phyloP scores from a whole-genome alignment of 1,284 basidiomycete species.

The Abortiporus biennis region DNA sequence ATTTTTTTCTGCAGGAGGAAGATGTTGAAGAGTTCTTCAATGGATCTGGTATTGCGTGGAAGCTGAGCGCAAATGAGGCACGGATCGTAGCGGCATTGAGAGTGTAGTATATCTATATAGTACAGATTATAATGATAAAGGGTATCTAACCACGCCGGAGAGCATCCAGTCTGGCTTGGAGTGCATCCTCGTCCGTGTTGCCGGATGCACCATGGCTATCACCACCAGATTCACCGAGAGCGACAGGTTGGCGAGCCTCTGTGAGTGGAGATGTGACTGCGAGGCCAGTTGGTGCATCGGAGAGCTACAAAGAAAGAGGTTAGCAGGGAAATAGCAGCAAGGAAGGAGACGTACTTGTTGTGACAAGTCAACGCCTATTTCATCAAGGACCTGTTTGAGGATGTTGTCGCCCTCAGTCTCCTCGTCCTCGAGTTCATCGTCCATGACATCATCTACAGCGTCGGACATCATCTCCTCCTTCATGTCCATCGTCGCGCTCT shows the following conservation, averaged over 20 bases:
- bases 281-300: constrained; percentile 75
- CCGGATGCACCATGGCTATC: constrained; percentile 37
- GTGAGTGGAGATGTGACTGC: constrained; percentile 57
- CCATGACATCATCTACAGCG: constrained; percentile 98
- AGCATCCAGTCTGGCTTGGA: constrained; percentile 84
- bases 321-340: constrained; percentile 1
- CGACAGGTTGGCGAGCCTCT: constrained; percentile 71
- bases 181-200: constrained; percentile 77
- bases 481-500: constrained; percentile 99
- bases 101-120: constrained; percentile 18
- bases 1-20: constrained; percentile 56
- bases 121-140: not conserved
- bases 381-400: constrained; percentile 93
- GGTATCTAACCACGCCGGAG: constrained; percentile 52
- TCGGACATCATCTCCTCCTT: constrained; percentile 99
- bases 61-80: constrained; percentile 74
- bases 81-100: constrained; percentile 63
- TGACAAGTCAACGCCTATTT: constrained; percentile 90
- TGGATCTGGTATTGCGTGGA: constrained; percentile 89
- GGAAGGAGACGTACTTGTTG: constrained; percentile 59
- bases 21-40: constrained; percentile 91
- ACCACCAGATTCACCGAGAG: constrained; percentile 61
- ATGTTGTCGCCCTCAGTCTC: constrained; percentile 97
- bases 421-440: constrained; percentile 88
- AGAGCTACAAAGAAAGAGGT: constrained; percentile 48